Evolutionary conservation across 768 basidiomycete genomes (phyloP).

Genomic region (Erythrobasidium yunnanense): DNA sequence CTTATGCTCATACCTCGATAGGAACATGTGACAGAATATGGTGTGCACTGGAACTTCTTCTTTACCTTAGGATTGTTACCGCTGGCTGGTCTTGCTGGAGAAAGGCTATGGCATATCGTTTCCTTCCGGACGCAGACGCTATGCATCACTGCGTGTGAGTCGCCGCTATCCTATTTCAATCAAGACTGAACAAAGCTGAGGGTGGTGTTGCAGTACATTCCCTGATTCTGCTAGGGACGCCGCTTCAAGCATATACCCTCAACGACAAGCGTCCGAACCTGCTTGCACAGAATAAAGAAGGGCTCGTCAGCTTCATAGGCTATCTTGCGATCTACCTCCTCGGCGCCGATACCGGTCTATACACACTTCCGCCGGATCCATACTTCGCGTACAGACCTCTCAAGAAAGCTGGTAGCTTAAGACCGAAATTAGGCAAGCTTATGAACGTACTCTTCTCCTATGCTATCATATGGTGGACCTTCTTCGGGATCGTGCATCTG

Average conservation of each 20-base stretch:
- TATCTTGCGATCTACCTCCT: constrained; percentile 83
- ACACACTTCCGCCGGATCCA: constrained; percentile 57
- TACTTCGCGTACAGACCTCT: constrained; percentile 25
- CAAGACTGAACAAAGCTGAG: too few relatives aligned
- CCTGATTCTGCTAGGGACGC: constrained; percentile 49
- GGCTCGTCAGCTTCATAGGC: constrained; percentile 71
- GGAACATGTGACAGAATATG: constrained; percentile 96
- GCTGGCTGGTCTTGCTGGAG: constrained; percentile 53
- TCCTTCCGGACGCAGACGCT: constrained; percentile 58
- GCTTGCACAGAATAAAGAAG: constrained; percentile 80
- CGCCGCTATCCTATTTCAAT: too few relatives aligned
- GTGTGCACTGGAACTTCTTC: constrained; percentile 98
- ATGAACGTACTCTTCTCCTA: constrained; percentile 68
- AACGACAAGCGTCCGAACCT: constrained; percentile 54
- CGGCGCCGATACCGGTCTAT: constrained; percentile 67
- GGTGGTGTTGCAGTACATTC: constrained; percentile 78
- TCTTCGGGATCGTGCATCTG: constrained; percentile 44
- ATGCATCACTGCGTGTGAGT: constrained; percentile 48
- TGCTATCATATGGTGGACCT: constrained; percentile 64
- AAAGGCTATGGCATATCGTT: constrained; percentile 53
- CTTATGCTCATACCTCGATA: constrained; percentile 38
- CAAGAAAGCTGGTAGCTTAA: constrained; percentile 3
- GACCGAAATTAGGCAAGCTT: constrained; percentile 49
- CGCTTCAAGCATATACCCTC: constrained; percentile 58
- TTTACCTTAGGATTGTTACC: constrained; percentile 77